Conservation (phyloP, 257 asterid species). For the Voacanga thouarsii region DNA sequence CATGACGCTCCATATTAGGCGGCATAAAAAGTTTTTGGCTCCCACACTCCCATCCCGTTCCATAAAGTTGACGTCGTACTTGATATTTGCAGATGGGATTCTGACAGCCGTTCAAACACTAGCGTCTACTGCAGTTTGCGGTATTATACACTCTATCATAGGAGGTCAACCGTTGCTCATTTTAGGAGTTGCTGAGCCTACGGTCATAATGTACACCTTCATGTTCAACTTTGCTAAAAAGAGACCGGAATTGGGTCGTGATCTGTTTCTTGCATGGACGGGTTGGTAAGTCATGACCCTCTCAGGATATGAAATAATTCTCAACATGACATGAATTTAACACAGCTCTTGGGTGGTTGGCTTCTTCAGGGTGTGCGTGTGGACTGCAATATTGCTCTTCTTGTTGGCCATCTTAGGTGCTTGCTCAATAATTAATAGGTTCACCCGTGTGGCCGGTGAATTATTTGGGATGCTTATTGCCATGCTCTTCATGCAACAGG, state of each 20-base stretch:
- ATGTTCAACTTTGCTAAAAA: constrained; percentile 86
- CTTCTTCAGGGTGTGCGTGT: constrained; percentile 79
- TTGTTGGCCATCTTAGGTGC: constrained; percentile 78
- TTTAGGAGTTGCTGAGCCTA: constrained; percentile 94
- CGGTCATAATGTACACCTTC: constrained; percentile 96
- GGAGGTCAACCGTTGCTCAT: constrained; percentile 95
- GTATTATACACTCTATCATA: constrained; percentile 81
- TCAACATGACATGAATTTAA: not conserved
- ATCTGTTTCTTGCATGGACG: constrained; percentile 86
- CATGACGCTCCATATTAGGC: too few relatives aligned
- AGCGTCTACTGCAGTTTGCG: constrained; percentile 87
- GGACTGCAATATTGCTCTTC: constrained; percentile 85
- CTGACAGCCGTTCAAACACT: constrained; percentile 89
- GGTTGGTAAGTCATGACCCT: constrained; percentile 56
- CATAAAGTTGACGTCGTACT: not conserved
- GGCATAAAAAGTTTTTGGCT: too few relatives aligned
- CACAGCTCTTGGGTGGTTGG: not conserved
- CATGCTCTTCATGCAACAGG: constrained; percentile 97
- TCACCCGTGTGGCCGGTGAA: constrained; percentile 94
- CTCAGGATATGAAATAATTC: not conserved
- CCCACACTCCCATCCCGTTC: too few relatives aligned
- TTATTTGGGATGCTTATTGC: constrained; percentile 92
- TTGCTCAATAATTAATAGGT: constrained; percentile 92
- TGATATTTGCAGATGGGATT: constrained; percentile 62
- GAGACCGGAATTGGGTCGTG: constrained; percentile 66